phyloP scores from a whole-genome alignment of 1,139 yeast genomes.

The Saccharomyces hybrid region DNA sequence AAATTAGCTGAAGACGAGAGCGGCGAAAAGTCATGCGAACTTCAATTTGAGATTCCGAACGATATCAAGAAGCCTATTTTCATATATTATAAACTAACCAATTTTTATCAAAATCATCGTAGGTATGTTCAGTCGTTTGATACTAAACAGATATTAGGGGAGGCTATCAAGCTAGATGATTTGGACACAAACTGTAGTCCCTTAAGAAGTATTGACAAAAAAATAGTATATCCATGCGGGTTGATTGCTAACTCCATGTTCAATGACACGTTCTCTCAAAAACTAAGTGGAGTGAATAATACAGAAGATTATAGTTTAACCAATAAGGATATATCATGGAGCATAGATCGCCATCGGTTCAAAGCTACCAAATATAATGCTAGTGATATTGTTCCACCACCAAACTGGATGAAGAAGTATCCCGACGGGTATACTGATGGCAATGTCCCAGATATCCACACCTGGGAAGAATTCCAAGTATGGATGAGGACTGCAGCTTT shows the following conservation, averaged over 20 bases:
- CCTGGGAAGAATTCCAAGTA: conserved; percentile 81
- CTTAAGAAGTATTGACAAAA: conserved; percentile 46
- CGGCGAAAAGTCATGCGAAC: conserved; percentile 39
- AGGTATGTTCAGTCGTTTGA: conserved; percentile 69
- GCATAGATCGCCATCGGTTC: conserved; percentile 68
- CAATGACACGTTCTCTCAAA: conserved; percentile 65
- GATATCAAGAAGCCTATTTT: conserved; percentile 55
- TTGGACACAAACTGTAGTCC: conserved; percentile 70
- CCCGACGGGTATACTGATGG: conserved; percentile 88
- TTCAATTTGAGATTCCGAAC: conserved; percentile 53
- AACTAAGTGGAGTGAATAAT: conserved; percentile 31
- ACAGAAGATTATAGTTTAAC: conserved; percentile 52
- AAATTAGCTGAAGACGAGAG: conserved; percentile 36
- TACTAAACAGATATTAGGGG: conserved; percentile 55
- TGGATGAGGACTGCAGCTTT: conserved; percentile 97
- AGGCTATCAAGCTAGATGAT: conserved; percentile 40
- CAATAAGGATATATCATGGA: conserved; percentile 76
- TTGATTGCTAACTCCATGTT: conserved; percentile 87
- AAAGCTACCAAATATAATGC: conserved; percentile 68
- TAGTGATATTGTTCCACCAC: conserved; percentile 83
- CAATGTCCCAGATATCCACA: conserved; percentile 72
- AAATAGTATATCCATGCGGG: conserved; percentile 84
- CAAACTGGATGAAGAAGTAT: conserved; percentile 76
- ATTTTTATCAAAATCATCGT: conserved; percentile 71
- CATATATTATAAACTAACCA: conserved; percentile 62